These are phyloP conservation scores for Bruguiera parviflora DNA, from an alignment of 345 rosid species.

Conservation along the genomic window DNA sequence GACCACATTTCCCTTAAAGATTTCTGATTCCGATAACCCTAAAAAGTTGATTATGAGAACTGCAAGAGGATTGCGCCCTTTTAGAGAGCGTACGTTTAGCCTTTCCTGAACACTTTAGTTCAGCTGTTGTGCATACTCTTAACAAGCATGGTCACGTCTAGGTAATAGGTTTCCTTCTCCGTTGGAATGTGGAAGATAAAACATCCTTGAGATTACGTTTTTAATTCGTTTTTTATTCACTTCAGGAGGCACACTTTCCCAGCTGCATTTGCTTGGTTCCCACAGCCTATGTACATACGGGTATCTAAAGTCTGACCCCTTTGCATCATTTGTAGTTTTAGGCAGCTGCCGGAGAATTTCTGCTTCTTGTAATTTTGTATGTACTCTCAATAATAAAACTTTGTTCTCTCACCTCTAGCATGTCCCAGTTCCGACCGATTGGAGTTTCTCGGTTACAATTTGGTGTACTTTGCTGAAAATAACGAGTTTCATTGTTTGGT, in stretches of 20 bases:
- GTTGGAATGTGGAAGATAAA: conserved; percentile 12
- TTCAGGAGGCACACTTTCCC: too few relatives aligned
- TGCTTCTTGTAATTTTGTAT: conserved; percentile 18
- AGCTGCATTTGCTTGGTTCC: too few relatives aligned
- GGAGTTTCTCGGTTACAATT: not conserved
- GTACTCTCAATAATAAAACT: conserved; percentile 17
- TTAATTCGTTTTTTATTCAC: too few relatives aligned
- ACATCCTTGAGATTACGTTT: not conserved
- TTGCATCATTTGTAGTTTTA: conserved; percentile 1
- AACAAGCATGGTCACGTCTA: conserved; percentile 60
- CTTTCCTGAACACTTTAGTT: conserved; percentile 3
- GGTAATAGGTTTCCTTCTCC: conserved; percentile 34
- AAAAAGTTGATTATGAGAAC: conserved; percentile 56
- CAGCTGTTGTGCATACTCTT: conserved; percentile 45
- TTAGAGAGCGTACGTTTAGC: too few relatives aligned
- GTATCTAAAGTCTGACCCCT: conserved; percentile 7
- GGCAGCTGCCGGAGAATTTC: not conserved
- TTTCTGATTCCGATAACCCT: conserved; percentile 27
- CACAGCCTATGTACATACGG: not conserved
- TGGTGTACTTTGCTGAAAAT: not conserved
- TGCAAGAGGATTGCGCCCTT: conserved; percentile 39
- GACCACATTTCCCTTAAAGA: conserved; percentile 18
- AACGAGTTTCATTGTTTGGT: not conserved
- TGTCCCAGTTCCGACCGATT: not conserved
- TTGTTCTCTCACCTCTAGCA: not conserved